These are phyloP conservation scores for Panaeolus cyanescens DNA, from an alignment of 768 basidiomycete species.

Conservation along the genomic window DNA sequence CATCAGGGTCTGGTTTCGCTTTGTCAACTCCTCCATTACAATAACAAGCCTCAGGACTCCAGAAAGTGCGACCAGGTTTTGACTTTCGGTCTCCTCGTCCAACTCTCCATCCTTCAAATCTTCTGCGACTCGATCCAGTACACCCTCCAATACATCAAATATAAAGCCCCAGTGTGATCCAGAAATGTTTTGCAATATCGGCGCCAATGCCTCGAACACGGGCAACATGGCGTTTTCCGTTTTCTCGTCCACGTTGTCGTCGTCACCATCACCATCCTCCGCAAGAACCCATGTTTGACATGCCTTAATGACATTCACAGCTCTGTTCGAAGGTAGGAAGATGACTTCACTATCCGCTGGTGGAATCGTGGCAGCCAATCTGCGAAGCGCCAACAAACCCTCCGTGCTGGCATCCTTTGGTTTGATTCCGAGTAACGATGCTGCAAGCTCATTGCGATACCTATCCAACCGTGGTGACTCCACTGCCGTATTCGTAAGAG, in stretches of 20 bases:
- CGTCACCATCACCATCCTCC: constrained; percentile 66
- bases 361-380: constrained; percentile 75
- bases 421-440: constrained; percentile 70
- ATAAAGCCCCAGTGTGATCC: constrained; percentile 94
- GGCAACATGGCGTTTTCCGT: constrained; percentile 78
- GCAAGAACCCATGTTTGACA: constrained; percentile 79
- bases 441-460: constrained; percentile 89
- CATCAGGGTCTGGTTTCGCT: constrained; percentile 73
- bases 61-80: constrained; percentile 61
- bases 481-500: constrained; percentile 59
- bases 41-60: constrained; percentile 70
- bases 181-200: constrained; percentile 83
- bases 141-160: constrained; percentile 86
- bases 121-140: constrained; percentile 56
- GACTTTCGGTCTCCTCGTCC: constrained; percentile 15
- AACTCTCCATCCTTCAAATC: neutral
- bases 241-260: constrained; percentile 73
- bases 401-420: constrained; percentile 62
- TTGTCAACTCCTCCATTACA: constrained; percentile 66
- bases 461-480: constrained; percentile 77
- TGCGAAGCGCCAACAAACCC: constrained; percentile 69
- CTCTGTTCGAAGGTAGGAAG: constrained; percentile 83
- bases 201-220: constrained; percentile 75
- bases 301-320: constrained; percentile 84
- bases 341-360: constrained; percentile 75